phyloP scores from a whole-genome alignment of 306 rosid genomes.

The Arachis stenosperma region DNA sequence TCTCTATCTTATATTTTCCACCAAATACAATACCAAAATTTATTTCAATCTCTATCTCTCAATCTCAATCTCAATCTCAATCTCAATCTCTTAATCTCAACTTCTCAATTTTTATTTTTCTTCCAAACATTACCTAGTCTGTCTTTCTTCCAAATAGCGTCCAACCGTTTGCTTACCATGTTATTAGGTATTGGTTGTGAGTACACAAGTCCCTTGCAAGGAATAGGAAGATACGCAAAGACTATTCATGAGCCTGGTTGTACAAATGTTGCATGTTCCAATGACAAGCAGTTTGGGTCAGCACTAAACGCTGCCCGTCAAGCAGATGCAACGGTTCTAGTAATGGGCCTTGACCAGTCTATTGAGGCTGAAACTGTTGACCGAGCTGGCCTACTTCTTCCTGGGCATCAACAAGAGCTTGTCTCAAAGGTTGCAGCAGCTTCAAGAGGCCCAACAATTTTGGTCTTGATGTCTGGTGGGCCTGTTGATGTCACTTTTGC shows the following conservation, averaged over 20 bases:
- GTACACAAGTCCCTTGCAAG: conserved; percentile 72
- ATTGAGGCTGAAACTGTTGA: conserved; percentile 78
- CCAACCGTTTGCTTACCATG: background rate
- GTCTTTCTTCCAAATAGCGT: no score
- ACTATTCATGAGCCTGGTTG: conserved; percentile 66
- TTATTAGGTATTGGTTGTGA: conserved; percentile 67
- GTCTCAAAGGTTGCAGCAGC: conserved; percentile 67
- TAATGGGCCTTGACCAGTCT: conserved; percentile 83
- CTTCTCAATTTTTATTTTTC: no score
- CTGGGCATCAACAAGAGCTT: conserved; percentile 80
- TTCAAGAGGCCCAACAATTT: conserved; percentile 65
- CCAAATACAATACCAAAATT: no score
- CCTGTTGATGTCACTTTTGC: conserved; percentile 78
- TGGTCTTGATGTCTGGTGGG: conserved; percentile 86
- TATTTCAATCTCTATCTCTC: no score
- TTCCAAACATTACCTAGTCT: no score
- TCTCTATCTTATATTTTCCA: no score
- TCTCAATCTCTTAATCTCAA: no score
- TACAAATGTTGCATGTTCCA: conserved; percentile 56
- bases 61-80: no score
- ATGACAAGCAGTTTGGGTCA: conserved; percentile 48
- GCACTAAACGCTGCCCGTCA: conserved; percentile 60
- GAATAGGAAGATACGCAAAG: conserved; percentile 54
- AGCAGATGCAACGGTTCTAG: conserved; percentile 69
- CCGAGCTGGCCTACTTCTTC: conserved; percentile 62